Base-by-base conservation (phyloP, 2,329 filamentous ascomycete species). In the Monosporascus sp. region DNA sequence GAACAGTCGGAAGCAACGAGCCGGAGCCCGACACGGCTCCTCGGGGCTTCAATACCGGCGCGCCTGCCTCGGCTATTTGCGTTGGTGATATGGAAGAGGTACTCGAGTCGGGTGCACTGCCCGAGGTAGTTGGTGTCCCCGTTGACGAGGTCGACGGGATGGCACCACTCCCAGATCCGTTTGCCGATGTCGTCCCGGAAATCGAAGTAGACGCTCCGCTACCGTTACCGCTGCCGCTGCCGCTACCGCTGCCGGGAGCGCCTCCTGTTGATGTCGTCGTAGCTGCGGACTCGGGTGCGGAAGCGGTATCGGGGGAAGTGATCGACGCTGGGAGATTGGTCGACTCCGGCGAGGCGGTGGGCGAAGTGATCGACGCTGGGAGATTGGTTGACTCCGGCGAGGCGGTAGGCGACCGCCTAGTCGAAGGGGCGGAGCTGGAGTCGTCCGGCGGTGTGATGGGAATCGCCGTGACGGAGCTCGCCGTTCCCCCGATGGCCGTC, bases 1-100 rank as follows among this genome's bases (percentile, higher is more conserved):
- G 44, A 44, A 67, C 56, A 7, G 59, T 59, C 37, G 63, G 55
- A 15, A 66, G 47, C 5, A 63, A 38, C 43, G 59, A 55, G 20
- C 52, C 43, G 4, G 50, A 52, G 41, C 54, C 45, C 2, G 55
- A 52, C 5, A 43, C 8, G 2, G 49, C 38, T 18, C 51, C 50
- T 22, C 55, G 50, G 14, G 47, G 59, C 26, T 58, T 7, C 15
- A 51, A 7, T 3, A 50, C 51, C 8, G 53, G 26, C 5, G 59
- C 64, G n/a, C 58, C 61, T 11, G 51, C 60, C 8, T 58, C 60
- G 40, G 57, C 8, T 18, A 60, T 24, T 7, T 58, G 43, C 2
- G 24, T 40, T 15, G 61, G 53, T 9, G 59, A 48, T 7, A 56
- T 53, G 28, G 48, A 3, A 1, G 48, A 5, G 1, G 58, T 52